Conservation (phyloP, 805 yeast genomes). For the Saccharomycopsis guyanensis region DNA sequence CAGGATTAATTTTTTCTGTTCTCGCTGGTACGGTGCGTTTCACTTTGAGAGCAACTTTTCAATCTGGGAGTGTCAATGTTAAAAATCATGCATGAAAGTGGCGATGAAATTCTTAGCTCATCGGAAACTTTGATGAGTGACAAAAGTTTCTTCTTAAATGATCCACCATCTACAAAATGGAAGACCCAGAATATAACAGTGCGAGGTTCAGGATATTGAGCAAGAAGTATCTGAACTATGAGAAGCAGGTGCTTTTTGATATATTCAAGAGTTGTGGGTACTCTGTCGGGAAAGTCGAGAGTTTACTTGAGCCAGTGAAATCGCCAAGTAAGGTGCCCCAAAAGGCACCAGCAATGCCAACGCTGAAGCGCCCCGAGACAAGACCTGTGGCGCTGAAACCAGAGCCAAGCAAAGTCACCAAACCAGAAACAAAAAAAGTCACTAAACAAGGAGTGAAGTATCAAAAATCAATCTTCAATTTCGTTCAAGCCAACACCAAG, state of each 20-base stretch:
- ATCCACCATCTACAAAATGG: too few species aligned
- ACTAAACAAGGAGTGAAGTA: conserved; percentile 18
- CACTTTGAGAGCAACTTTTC: too few species aligned
- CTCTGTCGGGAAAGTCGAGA: conserved; percentile 35
- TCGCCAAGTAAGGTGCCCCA: too few species aligned
- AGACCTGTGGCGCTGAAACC: not conserved
- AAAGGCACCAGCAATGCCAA: conserved; percentile 26
- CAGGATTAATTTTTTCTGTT: too few species aligned
- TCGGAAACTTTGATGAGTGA: too few species aligned
- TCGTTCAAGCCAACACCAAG: not conserved
- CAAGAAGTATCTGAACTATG: conserved; percentile 37
- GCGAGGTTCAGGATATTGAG: not conserved
- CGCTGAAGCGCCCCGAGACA: not conserved
- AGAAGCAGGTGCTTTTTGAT: conserved; percentile 38
- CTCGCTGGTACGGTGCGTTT: too few species aligned
- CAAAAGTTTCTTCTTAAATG: too few species aligned
- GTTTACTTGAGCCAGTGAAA: conserved; percentile 28
- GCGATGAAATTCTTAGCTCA: too few species aligned
- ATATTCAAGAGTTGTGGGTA: conserved; percentile 48
- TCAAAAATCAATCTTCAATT: conserved; percentile 6
- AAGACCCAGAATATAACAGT: not conserved
- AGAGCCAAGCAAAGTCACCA: conserved; percentile 5
- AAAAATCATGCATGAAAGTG: too few species aligned
- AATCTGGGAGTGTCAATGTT: too few species aligned
- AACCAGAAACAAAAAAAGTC: conserved; percentile 9